Evolutionary conservation across 345 rosid species (phyloP), one percentile per base, ranked within the genome.

Genomic region (Raphanus sativus): DNA sequence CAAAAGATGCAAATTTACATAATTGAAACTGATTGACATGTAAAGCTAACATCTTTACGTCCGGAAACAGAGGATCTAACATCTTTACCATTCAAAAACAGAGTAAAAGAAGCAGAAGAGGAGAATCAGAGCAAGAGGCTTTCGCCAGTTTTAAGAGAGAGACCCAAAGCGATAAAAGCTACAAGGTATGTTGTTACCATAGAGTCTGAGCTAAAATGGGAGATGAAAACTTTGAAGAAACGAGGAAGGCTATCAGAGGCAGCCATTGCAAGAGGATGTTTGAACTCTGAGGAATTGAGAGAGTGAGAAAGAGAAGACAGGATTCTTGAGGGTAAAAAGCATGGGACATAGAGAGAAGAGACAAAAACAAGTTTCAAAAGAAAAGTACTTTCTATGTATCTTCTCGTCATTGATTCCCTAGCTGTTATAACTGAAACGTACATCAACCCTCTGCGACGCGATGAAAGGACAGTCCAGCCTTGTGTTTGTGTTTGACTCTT

Each of bases 221-320:
- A 71, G 66, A 71, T 38, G 28, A 33, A 71, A 3, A 71, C 75
- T 71, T 71, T 71, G 10, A 71, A 71, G 66, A 71, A 71, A 60
- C 75, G 75, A n/a, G 75, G 75, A 59, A 25, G 75, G 13, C 25
- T 67, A 29, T 60, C 30, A 28, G 6, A 5, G 28, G 5, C n/a
- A 11, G 16, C 73, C 73, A 69, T 69, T 69, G 50, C 26, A 15
- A 55, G 73, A 55, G 13, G 4, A n/a, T 28, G 25, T 48, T 7
- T 13, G 34, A 28, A 28, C 30, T 10, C 54, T 10, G 32, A 13
- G 56, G 13, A 8, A 38, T 2, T 58, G 34, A 45, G 24, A 6
- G 33, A 13, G 36, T 48, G 33, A n/a, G 25, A 67, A n/a, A 6
- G 17, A 62, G 24, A 62, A 40, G 48, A 40, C 13, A 10, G 48